These are phyloP conservation scores for Caryopteris hybrid DNA, from an alignment of 305 asterid genomes.

Conservation along the genomic window DNA sequence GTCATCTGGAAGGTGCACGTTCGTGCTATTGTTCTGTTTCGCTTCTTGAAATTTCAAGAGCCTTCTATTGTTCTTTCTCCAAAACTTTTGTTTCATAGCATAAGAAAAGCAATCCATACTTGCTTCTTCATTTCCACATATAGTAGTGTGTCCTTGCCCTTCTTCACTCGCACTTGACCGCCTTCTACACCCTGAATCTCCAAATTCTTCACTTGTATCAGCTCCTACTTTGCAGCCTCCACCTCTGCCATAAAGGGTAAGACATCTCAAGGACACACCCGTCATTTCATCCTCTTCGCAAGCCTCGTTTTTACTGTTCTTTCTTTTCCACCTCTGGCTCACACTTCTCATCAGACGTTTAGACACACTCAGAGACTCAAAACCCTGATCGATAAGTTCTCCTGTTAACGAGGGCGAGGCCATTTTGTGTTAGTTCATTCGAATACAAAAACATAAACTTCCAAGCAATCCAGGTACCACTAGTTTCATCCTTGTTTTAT, in stretches of 20 bases:
- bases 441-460: slow-evolving; percentile 5
- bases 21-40: slow-evolving; percentile 35
- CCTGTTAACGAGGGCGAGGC: slow-evolving; percentile 34
- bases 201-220: slow-evolving; percentile 60
- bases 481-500: not conserved
- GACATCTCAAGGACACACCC: slow-evolving; percentile 70
- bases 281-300: slow-evolving; percentile 42
- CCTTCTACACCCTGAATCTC: slow-evolving; percentile 49
- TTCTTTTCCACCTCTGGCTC: slow-evolving; percentile 78
- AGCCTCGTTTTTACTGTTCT: slow-evolving; percentile 41
- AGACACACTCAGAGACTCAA: slow-evolving; percentile 62
- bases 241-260: slow-evolving; percentile 62
- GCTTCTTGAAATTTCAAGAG: slow-evolving; percentile 30
- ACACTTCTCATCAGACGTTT: slow-evolving; percentile 66
- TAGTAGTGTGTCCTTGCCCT: slow-evolving; percentile 42
- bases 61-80: slow-evolving; percentile 54
- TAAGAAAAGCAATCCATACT: slow-evolving; percentile 68
- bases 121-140: slow-evolving; percentile 66
- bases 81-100: slow-evolving; percentile 57
- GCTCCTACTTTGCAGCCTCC: slow-evolving; percentile 97
- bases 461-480: not conserved
- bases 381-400: slow-evolving; percentile 43
- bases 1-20: slow-evolving; percentile 71
- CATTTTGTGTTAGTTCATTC: slow-evolving; percentile 29
- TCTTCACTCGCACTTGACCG: slow-evolving; percentile 68